Evolutionary conservation across 768 basidiomycete species (phyloP), one percentile per base, ranked within the genome.

Genomic region (Boletus sensibilis): DNA sequence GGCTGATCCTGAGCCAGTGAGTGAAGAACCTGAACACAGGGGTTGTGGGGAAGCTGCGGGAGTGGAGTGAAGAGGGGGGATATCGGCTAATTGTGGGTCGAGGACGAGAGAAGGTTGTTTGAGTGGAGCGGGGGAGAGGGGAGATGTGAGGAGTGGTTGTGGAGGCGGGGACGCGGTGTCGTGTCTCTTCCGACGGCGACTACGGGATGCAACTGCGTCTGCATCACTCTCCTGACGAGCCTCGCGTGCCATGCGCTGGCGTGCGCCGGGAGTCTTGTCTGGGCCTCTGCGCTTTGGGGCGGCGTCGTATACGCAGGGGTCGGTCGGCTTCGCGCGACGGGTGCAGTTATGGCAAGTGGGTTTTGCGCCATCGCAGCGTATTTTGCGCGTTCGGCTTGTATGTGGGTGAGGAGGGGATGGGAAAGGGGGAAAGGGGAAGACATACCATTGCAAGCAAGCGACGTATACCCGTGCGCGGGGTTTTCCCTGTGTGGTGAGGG

Each of bases 341-440:
- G 74, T 71, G 64, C 90, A 92, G 64, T 90, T 90, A 64, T 87
- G 82, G 65, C 90, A 92, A 11, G 77, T 64, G 11, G 90, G 90
- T 60, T 86, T 90, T 10, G 85, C 85, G 51, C 90, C 90, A 68
- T 92, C 90, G 68, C 90, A 92, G 5, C 90, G 84, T 59, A 88
- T 90, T 66, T 92, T 92, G 25, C 89, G 81, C 16, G 78, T 81
- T 25, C 90, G 89, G 66, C 90, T 92, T 60, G 18, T 50, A 50
- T 14, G 41, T 0, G 18, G 43, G 27, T 67, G 44, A 56, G 35
- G 29, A 27, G 20, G 27, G 55, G 42, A 11, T 59, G 43, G 35
- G 61, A 2, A 13, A 2, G 12, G 38, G 23, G 7, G 11, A 27
- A 11, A 10, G 11, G 14, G 35, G 29, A 13, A 21, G 37, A 69